phyloP scores from a whole-genome alignment of 805 yeast species.

The Metschnikowia kunwiensis region DNA sequence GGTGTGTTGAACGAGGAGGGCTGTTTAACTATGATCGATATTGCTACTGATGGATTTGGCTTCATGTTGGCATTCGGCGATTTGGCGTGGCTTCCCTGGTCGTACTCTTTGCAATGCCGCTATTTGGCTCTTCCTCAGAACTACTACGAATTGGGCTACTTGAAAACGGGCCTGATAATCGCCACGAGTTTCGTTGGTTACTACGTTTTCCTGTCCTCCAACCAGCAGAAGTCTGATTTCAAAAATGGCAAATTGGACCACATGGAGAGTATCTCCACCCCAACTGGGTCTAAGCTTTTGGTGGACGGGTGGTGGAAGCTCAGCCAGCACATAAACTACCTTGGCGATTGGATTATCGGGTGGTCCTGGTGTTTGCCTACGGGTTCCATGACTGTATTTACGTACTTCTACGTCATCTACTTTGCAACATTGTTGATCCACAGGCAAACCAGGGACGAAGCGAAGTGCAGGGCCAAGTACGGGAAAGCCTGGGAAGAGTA shows the following conservation, averaged over 20 bases:
- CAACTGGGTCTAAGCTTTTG: constrained; percentile 73
- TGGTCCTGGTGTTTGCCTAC: constrained; percentile 92
- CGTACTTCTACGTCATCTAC: constrained; percentile 83
- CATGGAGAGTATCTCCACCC: constrained; percentile 62
- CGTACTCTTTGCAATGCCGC: constrained; percentile 83
- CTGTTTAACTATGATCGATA: constrained; percentile 88
- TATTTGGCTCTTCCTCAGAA: constrained; percentile 59
- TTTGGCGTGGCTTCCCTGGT: constrained; percentile 86
- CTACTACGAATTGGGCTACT: constrained; percentile 51
- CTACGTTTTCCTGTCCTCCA: constrained; percentile 79
- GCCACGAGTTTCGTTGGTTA: constrained; percentile 60
- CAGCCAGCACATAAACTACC: constrained; percentile 90
- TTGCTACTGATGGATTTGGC: constrained; percentile 95
- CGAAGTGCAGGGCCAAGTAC: constrained; percentile 82
- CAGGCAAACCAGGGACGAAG: constrained; percentile 89
- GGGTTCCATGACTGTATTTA: constrained; percentile 73
- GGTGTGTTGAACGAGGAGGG: constrained; percentile 93
- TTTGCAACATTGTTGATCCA: constrained; percentile 81
- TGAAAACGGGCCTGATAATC: constrained; percentile 39
- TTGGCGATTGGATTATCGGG: constrained; percentile 93
- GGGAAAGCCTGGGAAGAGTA: constrained; percentile 85
- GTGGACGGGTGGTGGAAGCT: constrained; percentile 96
- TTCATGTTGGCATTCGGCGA: constrained; percentile 96
- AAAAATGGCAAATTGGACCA: constrained; percentile 71
- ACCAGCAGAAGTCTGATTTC: constrained; percentile 81